Percentiles rank a stretch among this genome's conserved stretches.
phyloP scores from a whole-genome alignment of 73 alveolate genomes.

The Paramecium biaurelia region DNA sequence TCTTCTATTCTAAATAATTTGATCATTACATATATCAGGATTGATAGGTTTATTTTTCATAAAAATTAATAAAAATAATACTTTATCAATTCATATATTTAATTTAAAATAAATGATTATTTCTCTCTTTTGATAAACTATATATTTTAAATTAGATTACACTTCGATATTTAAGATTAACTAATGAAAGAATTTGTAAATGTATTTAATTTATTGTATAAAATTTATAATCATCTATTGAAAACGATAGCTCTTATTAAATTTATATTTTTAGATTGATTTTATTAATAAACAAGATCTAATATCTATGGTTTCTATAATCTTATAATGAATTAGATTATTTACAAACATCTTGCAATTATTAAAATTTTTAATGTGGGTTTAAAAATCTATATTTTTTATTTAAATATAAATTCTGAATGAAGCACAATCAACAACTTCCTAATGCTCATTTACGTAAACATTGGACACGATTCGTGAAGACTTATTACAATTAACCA shows the following conservation, averaged over 20 bases:
- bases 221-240: too few species aligned
- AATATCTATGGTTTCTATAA: background rate
- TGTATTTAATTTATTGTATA: too few species aligned
- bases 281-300: background rate
- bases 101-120: background rate
- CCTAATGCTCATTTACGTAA: conserved; percentile 92
- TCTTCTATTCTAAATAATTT: background rate
- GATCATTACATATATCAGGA: background rate
- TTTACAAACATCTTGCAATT: background rate
- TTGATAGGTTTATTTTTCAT: background rate
- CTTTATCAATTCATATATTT: background rate
- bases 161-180: too few species aligned
- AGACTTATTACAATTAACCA: conserved; percentile 95
- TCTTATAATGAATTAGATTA: background rate
- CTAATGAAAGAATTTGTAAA: too few species aligned
- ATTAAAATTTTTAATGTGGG: background rate
- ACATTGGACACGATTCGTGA: conserved; percentile 91
- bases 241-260: background rate
- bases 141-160: too few species aligned
- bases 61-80: background rate
- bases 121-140: background rate
- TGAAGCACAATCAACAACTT: conserved; percentile 79
- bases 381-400: background rate
- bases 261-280: too few species aligned
- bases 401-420: conserved; percentile 30